These are phyloP conservation scores for Haematococcus lacustris DNA, from an alignment of 139 green algal genomes.

Conservation along the genomic window DNA sequence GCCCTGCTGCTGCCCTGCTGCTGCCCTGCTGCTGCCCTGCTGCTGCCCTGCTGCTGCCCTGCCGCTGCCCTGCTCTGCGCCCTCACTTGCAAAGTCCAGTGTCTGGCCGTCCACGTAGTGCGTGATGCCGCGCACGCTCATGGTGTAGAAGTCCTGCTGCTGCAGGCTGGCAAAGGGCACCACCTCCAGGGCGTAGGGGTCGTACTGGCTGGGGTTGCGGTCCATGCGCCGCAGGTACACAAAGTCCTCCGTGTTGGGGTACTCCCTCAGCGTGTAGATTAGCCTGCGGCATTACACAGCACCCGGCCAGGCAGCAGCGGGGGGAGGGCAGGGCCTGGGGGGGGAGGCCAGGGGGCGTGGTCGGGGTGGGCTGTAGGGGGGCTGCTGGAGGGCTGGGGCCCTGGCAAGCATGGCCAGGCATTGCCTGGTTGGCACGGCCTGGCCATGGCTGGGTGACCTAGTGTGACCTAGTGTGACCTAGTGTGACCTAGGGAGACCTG, in stretches of 20 bases:
- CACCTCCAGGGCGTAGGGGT: slow-evolving; percentile 74
- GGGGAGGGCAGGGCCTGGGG: not conserved
- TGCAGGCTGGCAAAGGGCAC: slow-evolving; percentile 40
- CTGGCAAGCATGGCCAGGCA: not conserved
- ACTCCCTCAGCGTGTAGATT: slow-evolving; percentile 52
- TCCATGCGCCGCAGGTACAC: slow-evolving; percentile 58
- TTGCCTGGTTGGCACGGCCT: not conserved
- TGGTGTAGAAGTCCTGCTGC: slow-evolving; percentile 70
- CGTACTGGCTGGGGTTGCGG: slow-evolving; percentile 49
- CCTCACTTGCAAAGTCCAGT: slow-evolving; percentile 68
- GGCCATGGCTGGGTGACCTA: not conserved
- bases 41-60: too few species aligned
- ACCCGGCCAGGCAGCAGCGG: not conserved
- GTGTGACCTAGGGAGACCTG: too few species aligned
- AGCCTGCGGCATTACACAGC: slow-evolving; percentile 44
- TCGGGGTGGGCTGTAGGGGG: not conserved
- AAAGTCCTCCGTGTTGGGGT: slow-evolving; percentile 65
- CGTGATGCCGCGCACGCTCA: slow-evolving; percentile 67
- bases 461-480: not conserved
- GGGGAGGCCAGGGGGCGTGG: not conserved
- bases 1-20: too few species aligned
- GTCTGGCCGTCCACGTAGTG: slow-evolving; percentile 52
- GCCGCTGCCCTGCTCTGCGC: too few species aligned
- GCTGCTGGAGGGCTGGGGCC: not conserved
- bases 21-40: too few species aligned